A percentile compares a stretch with the other conserved stretches of the same genome.
Conservation (phyloP, 768 basidiomycete genomes). For the Calocybe indica region DNA sequence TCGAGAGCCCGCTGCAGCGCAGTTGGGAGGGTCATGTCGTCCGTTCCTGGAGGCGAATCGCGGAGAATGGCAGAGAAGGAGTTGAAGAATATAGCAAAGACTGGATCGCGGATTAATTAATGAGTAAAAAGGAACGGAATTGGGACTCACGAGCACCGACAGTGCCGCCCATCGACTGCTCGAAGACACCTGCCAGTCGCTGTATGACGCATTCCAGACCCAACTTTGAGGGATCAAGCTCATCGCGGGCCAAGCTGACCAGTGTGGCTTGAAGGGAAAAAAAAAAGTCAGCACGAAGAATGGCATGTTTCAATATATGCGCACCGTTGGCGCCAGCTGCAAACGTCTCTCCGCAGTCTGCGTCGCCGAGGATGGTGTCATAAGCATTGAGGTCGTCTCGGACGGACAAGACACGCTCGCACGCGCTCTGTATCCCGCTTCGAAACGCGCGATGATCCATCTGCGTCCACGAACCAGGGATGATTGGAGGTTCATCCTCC, state of each 20-base stretch:
- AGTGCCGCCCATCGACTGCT: constrained; percentile 52
- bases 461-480: not conserved
- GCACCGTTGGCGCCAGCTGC: constrained; percentile 37
- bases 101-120: constrained; percentile 12
- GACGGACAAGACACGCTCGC: constrained; percentile 34
- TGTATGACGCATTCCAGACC: constrained; percentile 17
- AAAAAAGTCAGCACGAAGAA: not conserved
- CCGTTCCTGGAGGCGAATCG: not conserved
- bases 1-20: constrained; percentile 20
- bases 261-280: constrained; percentile 21
- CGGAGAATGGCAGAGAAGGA: too few species aligned
- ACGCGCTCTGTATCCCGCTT: constrained; percentile 30
- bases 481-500: not conserved
- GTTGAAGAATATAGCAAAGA: constrained; percentile 40
- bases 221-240: constrained; percentile 12
- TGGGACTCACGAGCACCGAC: constrained; percentile 39
- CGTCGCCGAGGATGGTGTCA: constrained; percentile 59
- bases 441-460: too few species aligned
- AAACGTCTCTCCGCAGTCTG: constrained; percentile 58
- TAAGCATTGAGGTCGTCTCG: constrained; percentile 49
- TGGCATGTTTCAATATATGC: not conserved
- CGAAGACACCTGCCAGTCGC: constrained; percentile 34
- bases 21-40: not conserved
- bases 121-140: not conserved
- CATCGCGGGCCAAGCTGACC: constrained; percentile 19